Evolutionary conservation across 73 alveolate species (phyloP).

Genomic region (Paramecium primaurelia): DNA sequence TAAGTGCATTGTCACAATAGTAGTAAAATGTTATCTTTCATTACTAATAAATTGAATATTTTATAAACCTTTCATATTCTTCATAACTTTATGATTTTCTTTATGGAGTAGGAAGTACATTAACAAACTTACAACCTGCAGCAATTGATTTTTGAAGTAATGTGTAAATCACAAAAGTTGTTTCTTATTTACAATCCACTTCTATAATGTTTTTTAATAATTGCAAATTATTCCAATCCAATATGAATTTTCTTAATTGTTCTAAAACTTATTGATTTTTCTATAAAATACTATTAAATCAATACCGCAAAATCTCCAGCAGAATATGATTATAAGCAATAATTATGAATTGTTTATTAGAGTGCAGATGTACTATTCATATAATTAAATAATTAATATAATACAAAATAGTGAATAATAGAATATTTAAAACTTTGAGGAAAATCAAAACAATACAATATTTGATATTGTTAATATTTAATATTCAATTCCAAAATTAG

Average conservation of each 20-base stretch:
- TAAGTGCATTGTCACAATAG: not conserved
- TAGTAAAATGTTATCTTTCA: not conserved
- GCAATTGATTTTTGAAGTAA: not conserved
- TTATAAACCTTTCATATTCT: not conserved
- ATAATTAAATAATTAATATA: not conserved
- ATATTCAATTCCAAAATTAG: not conserved
- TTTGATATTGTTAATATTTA: not conserved
- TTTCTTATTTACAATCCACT: not conserved
- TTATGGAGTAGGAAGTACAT: not conserved
- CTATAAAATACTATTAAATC: not conserved
- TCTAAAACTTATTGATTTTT: not conserved
- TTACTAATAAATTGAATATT: not conserved
- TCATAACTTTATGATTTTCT: not conserved
- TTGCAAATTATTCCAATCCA: constrained; percentile 24
- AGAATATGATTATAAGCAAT: not conserved
- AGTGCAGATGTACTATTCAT: not conserved
- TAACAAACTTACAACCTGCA: not conserved
- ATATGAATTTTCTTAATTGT: not conserved
- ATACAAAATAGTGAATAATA: not conserved
- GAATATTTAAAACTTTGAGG: not conserved
- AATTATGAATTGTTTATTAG: not conserved
- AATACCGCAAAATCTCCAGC: constrained; percentile 14
- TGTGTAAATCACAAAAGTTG: constrained; percentile 30
- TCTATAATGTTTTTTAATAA: not conserved
- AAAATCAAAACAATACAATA: not conserved